phyloP scores from a whole-genome alignment of 352 stramenopile genomes.

The Phytopythium chamaehyphon region DNA sequence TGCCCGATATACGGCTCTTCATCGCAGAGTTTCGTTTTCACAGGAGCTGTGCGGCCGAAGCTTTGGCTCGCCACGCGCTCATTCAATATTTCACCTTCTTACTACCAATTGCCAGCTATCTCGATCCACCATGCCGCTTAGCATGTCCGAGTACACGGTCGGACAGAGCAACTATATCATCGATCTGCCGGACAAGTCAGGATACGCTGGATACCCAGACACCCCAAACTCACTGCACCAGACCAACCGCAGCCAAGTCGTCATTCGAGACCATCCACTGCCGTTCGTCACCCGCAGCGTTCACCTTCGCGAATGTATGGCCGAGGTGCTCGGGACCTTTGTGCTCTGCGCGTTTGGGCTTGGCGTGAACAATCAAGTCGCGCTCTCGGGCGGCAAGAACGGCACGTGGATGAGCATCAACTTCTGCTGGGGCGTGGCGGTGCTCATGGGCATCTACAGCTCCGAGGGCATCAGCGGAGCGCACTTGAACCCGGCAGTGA shows the following conservation, averaged over 20 bases:
- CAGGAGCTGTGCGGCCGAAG: too few species aligned
- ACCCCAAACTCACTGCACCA: conserved; percentile 16
- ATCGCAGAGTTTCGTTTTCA: background rate
- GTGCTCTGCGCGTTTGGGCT: conserved; percentile 44
- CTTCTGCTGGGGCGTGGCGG: conserved; percentile 55
- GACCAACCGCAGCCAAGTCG: conserved; percentile 22
- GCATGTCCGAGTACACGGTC: conserved; percentile 9
- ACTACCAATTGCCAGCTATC: background rate
- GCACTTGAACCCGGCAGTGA: conserved; percentile 54
- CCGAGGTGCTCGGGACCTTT: conserved; percentile 49
- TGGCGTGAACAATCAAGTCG: conserved; percentile 53
- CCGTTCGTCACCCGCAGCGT: conserved; percentile 24
- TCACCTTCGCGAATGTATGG: conserved; percentile 43
- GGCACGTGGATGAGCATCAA: conserved; percentile 63
- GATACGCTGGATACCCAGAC: conserved; percentile 10
- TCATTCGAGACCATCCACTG: conserved; percentile 10
- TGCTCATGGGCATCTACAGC: conserved; percentile 50
- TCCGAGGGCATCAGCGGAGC: conserved; percentile 39
- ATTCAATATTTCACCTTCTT: conserved; percentile 1
- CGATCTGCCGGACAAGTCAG: conserved; percentile 23
- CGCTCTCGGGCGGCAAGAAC: conserved; percentile 30
- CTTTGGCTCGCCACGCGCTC: too few species aligned
- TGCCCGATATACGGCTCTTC: background rate
- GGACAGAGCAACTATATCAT: conserved; percentile 21
- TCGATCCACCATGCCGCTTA: background rate